These are phyloP conservation scores for Akebia trifoliata DNA, from an alignment of 164 flowering plant species.

Conservation along the genomic window DNA sequence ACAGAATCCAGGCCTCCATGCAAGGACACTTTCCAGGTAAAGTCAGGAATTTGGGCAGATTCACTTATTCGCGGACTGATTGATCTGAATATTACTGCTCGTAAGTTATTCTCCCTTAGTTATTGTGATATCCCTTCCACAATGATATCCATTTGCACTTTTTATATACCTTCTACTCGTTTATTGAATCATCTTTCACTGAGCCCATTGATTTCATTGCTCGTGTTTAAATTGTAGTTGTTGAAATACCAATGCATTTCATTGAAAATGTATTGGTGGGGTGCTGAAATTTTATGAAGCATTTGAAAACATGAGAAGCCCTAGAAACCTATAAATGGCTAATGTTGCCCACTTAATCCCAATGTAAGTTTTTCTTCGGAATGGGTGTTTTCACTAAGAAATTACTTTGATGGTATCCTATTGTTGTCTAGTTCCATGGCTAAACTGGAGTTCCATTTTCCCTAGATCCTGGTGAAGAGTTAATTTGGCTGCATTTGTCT, in stretches of 20 bases:
- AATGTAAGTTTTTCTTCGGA: too few species aligned
- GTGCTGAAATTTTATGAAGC: too few species aligned
- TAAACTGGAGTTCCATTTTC: not conserved
- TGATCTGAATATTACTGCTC: constrained; percentile 94
- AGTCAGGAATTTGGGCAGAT: constrained; percentile 99
- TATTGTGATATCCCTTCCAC: not conserved
- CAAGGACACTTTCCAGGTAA: constrained; percentile 74
- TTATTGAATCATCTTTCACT: not conserved
- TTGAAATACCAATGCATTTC: too few species aligned
- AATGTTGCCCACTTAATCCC: too few species aligned
- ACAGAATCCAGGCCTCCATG: constrained; percentile 33
- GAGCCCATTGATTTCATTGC: not conserved
- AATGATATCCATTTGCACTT: not conserved
- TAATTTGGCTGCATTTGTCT: too few species aligned
- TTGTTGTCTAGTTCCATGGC: too few species aligned
- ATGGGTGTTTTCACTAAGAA: too few species aligned
- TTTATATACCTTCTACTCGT: not conserved
- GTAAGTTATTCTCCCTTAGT: constrained; percentile 45
- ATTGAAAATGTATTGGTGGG: too few species aligned
- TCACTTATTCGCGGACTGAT: constrained; percentile 93
- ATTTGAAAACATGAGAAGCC: too few species aligned
- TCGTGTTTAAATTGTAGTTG: too few species aligned
- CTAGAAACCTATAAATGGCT: too few species aligned
- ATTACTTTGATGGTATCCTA: too few species aligned
- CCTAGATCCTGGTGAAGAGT: not conserved